Percentiles rank a stretch among this genome's conserved stretches.
phyloP scores from a whole-genome alignment of 345 rosid species.

The Camelina sativa region DNA sequence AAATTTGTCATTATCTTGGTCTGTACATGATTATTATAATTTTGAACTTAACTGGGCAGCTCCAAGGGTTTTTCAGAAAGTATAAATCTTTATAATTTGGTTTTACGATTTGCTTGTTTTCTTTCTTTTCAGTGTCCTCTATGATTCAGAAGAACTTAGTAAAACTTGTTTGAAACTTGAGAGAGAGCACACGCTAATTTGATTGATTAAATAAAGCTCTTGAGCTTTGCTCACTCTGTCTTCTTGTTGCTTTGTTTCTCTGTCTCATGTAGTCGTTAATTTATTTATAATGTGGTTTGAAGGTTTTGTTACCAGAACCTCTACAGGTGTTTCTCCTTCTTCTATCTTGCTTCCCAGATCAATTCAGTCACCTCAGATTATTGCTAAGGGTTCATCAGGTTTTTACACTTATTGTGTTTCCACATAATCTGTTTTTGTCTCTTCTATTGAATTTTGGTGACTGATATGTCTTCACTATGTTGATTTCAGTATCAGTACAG shows the following conservation, averaged over 20 bases:
- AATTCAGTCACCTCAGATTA: slow-evolving; percentile 35
- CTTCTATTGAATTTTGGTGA: slow-evolving; percentile 3
- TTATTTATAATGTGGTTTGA: slow-evolving; percentile 22
- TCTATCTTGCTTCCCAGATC: slow-evolving; percentile 45
- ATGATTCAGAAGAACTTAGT: not conserved
- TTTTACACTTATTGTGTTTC: not conserved
- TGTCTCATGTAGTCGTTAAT: too few species aligned
- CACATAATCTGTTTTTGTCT: not conserved
- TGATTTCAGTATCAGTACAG: slow-evolving; percentile 71
- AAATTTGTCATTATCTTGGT: too few species aligned
- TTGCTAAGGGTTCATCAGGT: slow-evolving; percentile 61
- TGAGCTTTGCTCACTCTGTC: not conserved
- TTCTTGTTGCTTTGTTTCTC: slow-evolving; percentile 7
- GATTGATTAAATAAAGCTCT: not conserved
- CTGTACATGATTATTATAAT: too few species aligned
- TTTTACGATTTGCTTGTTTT: too few species aligned
- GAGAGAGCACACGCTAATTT: not conserved
- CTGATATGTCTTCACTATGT: slow-evolving; percentile 28
- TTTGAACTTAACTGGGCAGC: too few species aligned
- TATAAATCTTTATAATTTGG: not conserved
- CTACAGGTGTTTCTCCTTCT: slow-evolving; percentile 45
- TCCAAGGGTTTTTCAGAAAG: not conserved
- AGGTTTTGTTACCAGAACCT: slow-evolving; percentile 55
- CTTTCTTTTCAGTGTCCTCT: not conserved
- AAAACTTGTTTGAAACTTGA: too few species aligned